These are phyloP conservation scores for Metschnikowia corniflorae DNA, from an alignment of 805 yeast species.

Conservation along the genomic window DNA sequence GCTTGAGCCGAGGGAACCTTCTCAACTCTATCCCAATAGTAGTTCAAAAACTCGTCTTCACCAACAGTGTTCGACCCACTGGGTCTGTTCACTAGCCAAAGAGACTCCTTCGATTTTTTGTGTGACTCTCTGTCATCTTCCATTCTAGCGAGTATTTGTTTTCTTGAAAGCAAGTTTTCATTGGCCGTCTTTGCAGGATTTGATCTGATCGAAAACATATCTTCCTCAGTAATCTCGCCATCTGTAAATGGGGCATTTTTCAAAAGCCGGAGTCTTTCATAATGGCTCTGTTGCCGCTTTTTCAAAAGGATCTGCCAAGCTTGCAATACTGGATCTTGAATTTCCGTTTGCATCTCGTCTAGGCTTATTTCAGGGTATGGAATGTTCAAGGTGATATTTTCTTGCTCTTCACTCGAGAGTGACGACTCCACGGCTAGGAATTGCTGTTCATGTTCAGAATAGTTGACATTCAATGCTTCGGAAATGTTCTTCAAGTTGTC, in stretches of 20 bases:
- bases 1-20: slow-evolving; percentile 45
- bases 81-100: slow-evolving; percentile 66
- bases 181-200: slow-evolving; percentile 23
- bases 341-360: slow-evolving; percentile 18
- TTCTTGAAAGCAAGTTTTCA: slow-evolving; percentile 28
- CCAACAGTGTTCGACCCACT: slow-evolving; percentile 31
- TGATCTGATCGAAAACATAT: slow-evolving; percentile 19
- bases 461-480: slow-evolving; percentile 31
- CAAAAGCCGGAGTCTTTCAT: slow-evolving; percentile 44
- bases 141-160: slow-evolving; percentile 72
- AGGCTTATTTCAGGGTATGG: slow-evolving; percentile 33
- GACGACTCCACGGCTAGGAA: slow-evolving; percentile 29
- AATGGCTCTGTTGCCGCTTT: slow-evolving; percentile 49
- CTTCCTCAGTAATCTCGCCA: slow-evolving; percentile 20
- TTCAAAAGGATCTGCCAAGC: slow-evolving; percentile 48
- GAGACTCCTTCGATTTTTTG: slow-evolving; percentile 74
- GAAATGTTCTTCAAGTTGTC: slow-evolving; percentile 36
- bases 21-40: slow-evolving; percentile 51
- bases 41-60: slow-evolving; percentile 34
- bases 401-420: slow-evolving; percentile 35
- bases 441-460: slow-evolving; percentile 21
- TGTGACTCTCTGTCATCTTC: slow-evolving; percentile 92
- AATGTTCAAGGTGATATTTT: slow-evolving; percentile 26
- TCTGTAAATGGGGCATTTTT: slow-evolving; percentile 23
- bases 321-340: slow-evolving; percentile 28